Percentiles rank a stretch among this genome's conserved stretches.
Conservation (phyloP, 1,284 basidiomycete genomes). For the Sphagnurus paluster region DNA sequence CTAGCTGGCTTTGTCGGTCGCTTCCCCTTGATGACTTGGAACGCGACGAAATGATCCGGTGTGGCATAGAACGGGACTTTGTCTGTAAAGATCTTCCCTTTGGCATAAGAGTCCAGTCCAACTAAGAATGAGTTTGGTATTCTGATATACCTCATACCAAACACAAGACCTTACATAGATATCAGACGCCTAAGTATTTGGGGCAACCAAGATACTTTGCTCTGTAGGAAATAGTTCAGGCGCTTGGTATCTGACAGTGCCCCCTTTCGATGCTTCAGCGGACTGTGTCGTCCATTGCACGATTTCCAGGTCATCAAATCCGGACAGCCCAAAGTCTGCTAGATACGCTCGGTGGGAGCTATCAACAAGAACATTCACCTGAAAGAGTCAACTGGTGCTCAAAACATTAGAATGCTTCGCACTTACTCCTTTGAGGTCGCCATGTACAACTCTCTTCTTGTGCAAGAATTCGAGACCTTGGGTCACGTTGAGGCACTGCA, state of each 20-base stretch:
- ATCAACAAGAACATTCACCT: slow-evolving; percentile 5
- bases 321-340: slow-evolving; percentile 2
- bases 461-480: slow-evolving; percentile 1
- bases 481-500: not conserved
- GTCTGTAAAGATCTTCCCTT: too few relatives aligned
- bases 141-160: slow-evolving; percentile 6
- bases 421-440: slow-evolving; percentile 1
- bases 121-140: too few relatives aligned
- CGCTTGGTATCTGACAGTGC: slow-evolving; percentile 1
- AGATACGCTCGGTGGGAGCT: slow-evolving; percentile 1
- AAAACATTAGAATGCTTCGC: not conserved
- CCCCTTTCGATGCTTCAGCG: not conserved
- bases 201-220: not conserved
- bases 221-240: not conserved
- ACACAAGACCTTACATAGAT: not conserved
- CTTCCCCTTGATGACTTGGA: too few relatives aligned
- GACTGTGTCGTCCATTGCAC: slow-evolving; percentile 3
- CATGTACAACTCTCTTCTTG: not conserved
- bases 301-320: not conserved
- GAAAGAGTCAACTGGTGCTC: not conserved
- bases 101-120: too few relatives aligned
- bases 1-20: too few relatives aligned
- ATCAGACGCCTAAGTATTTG: slow-evolving; percentile 1
- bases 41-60: too few relatives aligned
- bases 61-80: too few relatives aligned